These are phyloP conservation scores for Lactarius vividus DNA, from an alignment of 768 basidiomycete species.

Conservation along the genomic window DNA sequence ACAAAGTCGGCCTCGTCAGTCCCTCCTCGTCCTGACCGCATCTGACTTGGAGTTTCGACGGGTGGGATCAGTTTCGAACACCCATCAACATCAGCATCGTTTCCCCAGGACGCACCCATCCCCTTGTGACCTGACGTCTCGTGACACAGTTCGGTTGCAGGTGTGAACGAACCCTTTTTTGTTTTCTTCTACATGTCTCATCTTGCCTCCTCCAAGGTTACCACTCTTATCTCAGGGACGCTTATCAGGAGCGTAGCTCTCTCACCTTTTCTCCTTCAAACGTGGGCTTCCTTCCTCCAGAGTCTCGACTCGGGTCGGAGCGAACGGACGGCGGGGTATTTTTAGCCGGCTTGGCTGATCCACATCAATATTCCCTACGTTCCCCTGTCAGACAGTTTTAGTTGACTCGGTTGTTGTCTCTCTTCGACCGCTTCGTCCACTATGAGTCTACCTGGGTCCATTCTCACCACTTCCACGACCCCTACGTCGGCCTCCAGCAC, in stretches of 20 bases:
- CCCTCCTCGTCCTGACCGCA: neutral
- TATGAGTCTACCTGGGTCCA: slow-evolving; percentile 1
- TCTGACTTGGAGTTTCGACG: neutral
- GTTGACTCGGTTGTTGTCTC: neutral
- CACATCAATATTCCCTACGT: neutral
- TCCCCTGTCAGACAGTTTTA: neutral
- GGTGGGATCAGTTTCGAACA: neutral
- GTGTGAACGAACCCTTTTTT: neutral
- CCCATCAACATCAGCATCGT: neutral
- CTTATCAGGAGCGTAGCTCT: neutral
- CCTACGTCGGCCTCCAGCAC: neutral
- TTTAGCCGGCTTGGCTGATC: neutral
- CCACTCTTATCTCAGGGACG: neutral
- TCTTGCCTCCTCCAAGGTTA: neutral
- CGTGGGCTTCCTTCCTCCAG: slow-evolving; percentile 1
- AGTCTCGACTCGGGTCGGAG: neutral
- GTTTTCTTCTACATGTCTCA: neutral
- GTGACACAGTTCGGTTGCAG: neutral
- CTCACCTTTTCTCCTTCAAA: neutral
- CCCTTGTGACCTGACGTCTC: neutral
- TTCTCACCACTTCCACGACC: neutral
- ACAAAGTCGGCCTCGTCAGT: neutral
- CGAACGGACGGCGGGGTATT: neutral
- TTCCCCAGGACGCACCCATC: neutral
- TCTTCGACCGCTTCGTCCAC: neutral